Conservation (phyloP, 805 yeast genomes). For the Pichia eremophila region DNA sequence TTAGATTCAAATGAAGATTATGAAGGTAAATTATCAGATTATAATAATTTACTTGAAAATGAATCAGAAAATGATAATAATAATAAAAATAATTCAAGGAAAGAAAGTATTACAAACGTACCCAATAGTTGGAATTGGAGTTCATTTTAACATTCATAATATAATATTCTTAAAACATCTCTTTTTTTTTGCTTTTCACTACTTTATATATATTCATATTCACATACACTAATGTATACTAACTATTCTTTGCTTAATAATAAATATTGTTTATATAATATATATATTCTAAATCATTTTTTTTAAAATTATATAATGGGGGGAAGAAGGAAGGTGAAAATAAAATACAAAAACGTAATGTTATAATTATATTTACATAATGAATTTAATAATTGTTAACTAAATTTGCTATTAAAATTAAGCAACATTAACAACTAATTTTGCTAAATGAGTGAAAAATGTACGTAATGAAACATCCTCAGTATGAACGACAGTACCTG, state of each 20-base stretch:
- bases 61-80: background rate
- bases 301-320: too few relatives aligned
- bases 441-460: conserved; percentile 90
- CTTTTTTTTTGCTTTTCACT: background rate
- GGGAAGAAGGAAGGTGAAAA: too few relatives aligned
- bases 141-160: conserved; percentile 27
- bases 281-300: too few relatives aligned
- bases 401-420: too few relatives aligned
- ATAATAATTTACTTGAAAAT: background rate
- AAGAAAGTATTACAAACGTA: conserved; percentile 16
- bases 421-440: conserved; percentile 59
- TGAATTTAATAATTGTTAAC: too few relatives aligned
- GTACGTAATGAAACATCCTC: conserved; percentile 94
- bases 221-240: too few relatives aligned
- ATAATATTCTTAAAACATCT: background rate
- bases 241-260: too few relatives aligned
- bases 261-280: too few relatives aligned
- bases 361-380: too few relatives aligned
- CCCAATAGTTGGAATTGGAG: conserved; percentile 47
- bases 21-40: conserved; percentile 14
- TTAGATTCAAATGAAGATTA: conserved; percentile 18
- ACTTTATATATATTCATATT: background rate
- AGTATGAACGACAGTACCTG: conserved; percentile 75
- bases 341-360: too few relatives aligned
- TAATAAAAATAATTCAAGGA: conserved; percentile 16